phyloP scores from a whole-genome alignment of 2,329 filamentous ascomycete genomes.

The Pyrenophora teres region DNA sequence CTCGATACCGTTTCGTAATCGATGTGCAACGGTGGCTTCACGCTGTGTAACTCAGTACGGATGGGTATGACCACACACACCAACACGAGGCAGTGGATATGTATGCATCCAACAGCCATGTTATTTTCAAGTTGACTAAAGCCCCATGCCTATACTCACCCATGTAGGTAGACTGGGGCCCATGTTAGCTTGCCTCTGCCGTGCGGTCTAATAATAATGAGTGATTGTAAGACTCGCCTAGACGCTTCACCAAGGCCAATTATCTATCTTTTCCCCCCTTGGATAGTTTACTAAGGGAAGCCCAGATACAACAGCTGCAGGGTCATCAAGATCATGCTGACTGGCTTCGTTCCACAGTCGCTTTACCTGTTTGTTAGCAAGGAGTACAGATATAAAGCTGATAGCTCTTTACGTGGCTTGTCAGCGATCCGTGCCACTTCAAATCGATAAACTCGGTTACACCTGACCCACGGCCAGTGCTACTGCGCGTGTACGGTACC shows the following conservation, averaged over 20 bases:
- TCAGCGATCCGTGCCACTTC: not conserved
- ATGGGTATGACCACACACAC: not conserved
- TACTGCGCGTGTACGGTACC: not conserved
- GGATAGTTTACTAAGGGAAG: conserved; percentile 9
- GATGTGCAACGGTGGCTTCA: not conserved
- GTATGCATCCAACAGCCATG: conserved; percentile 12
- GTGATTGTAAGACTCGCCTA: conserved; percentile 1
- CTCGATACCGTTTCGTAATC: not conserved
- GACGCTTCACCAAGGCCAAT: conserved; percentile 1
- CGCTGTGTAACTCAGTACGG: not conserved
- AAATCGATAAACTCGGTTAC: not conserved
- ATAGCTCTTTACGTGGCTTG: not conserved
- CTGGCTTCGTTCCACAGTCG: not conserved
- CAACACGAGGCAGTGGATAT: conserved; percentile 8
- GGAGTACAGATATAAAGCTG: conserved; percentile 15
- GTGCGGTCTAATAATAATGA: not conserved
- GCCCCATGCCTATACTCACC: conserved; percentile 1
- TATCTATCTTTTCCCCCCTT: not conserved
- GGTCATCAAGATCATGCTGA: conserved; percentile 11
- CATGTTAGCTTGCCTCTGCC: conserved; percentile 1
- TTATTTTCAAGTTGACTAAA: conserved; percentile 7
- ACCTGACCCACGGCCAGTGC: not conserved
- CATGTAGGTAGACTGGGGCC: not conserved
- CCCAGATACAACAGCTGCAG: conserved; percentile 10
- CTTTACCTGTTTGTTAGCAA: not conserved